Evolutionary conservation across 192 early-diverging fungal species (phyloP).

Genomic region (Phlyctochytrium arcticum): DNA sequence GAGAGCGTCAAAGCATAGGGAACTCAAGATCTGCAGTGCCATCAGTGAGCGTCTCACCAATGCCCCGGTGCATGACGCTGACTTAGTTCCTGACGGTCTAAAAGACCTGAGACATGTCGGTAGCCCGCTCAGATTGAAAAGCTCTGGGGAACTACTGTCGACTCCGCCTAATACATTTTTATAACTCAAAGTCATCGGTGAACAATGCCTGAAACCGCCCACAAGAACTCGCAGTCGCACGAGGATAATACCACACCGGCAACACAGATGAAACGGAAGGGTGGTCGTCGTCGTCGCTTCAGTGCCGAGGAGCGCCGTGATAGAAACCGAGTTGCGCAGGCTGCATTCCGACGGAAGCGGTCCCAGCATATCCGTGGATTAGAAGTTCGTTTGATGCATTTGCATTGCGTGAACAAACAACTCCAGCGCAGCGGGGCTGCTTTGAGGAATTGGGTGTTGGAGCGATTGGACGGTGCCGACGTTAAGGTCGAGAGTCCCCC

Average conservation of each 20-base stretch:
- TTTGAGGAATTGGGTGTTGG: not conserved
- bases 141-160: not conserved
- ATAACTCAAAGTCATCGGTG: too few species aligned
- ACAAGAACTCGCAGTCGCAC: not conserved
- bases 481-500: too few species aligned
- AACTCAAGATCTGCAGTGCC: too few species aligned
- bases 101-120: not conserved
- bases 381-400: not conserved
- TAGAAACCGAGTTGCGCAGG: conserved; percentile 1
- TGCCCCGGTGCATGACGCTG: not conserved
- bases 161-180: not conserved
- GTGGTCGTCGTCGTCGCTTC: not conserved
- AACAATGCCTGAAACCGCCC: too few species aligned
- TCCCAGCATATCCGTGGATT: not conserved
- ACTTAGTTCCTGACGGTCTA: not conserved
- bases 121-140: not conserved
- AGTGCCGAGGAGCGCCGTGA: not conserved
- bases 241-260: not conserved
- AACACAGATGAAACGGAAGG: not conserved
- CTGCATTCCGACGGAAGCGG: not conserved
- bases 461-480: not conserved
- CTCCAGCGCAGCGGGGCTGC: not conserved
- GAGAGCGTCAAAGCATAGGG: too few species aligned
- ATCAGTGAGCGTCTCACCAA: too few species aligned
- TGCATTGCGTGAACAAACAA: not conserved